phyloP scores from a whole-genome alignment of 345 rosid species.

The Syzygium grande region DNA sequence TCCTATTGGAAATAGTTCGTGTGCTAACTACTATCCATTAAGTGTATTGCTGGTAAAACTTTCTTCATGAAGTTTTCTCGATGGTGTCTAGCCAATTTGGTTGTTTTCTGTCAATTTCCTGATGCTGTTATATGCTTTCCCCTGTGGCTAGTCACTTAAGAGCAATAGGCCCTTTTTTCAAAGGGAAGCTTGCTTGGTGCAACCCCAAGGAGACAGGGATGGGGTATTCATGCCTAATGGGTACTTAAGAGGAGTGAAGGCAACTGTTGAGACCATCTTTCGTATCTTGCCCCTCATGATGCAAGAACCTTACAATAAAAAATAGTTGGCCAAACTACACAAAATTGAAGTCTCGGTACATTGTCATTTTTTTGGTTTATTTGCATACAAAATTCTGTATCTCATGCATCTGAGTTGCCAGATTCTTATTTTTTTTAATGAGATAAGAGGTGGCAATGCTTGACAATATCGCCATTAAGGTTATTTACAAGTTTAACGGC shows the following conservation, averaged over 20 bases:
- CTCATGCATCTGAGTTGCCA: background rate
- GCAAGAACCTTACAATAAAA: background rate
- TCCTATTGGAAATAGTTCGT: background rate
- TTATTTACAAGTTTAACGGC: background rate
- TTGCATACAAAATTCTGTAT: background rate
- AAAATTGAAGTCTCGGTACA: background rate
- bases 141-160: background rate
- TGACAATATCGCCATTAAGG: background rate
- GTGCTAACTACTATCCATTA: background rate
- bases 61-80: background rate
- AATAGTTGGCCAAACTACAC: background rate
- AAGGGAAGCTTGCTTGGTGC: background rate
- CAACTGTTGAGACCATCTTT: background rate
- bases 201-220: background rate
- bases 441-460: background rate
- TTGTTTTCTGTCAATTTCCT: background rate
- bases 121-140: background rate
- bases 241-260: background rate
- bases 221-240: background rate
- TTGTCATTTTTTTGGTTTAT: background rate
- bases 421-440: background rate
- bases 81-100: background rate
- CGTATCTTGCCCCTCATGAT: background rate
- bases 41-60: background rate
- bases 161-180: background rate